These are phyloP conservation scores for Kalmusia sp. DNA, from an alignment of 2,329 filamentous ascomycete species.

Conservation along the genomic window DNA sequence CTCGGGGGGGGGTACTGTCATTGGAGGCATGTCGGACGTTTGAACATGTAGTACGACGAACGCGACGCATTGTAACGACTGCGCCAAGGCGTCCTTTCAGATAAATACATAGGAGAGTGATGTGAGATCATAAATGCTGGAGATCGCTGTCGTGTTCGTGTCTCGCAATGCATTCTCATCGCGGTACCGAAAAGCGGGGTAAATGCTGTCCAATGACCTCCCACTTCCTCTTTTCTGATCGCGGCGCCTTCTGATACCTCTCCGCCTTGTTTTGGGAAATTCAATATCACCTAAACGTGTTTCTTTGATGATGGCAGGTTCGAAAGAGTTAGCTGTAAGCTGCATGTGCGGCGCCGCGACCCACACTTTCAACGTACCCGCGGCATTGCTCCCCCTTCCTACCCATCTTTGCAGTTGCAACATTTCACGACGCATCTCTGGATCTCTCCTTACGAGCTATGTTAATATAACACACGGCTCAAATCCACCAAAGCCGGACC, in stretches of 20 bases:
- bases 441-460: conserved; percentile 52
- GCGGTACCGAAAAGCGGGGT: conserved; percentile 3
- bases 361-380: conserved; percentile 46
- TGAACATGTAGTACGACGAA: too few relatives aligned
- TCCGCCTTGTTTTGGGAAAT: too few relatives aligned
- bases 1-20: too few relatives aligned
- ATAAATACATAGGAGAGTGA: too few relatives aligned
- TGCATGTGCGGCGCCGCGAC: conserved; percentile 54
- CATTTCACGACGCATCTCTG: conserved; percentile 58
- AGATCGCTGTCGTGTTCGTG: too few relatives aligned
- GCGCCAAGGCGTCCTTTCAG: too few relatives aligned
- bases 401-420: conserved; percentile 57
- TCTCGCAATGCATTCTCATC: not conserved
- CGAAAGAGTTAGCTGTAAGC: conserved; percentile 36
- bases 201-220: not conserved
- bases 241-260: too few relatives aligned
- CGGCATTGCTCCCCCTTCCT: conserved; percentile 51
- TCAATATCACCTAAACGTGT: not conserved
- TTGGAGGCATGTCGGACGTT: too few relatives aligned
- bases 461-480: conserved; percentile 44
- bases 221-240: not conserved
- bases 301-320: conserved; percentile 9
- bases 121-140: too few relatives aligned
- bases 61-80: too few relatives aligned
- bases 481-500: conserved; percentile 23